A percentile compares a stretch with the other conserved stretches of the same genome.
These are phyloP conservation scores for Colletotrichum echinochloae DNA, from an alignment of 2,329 filamentous ascomycete genomes.

Conservation along the genomic window DNA sequence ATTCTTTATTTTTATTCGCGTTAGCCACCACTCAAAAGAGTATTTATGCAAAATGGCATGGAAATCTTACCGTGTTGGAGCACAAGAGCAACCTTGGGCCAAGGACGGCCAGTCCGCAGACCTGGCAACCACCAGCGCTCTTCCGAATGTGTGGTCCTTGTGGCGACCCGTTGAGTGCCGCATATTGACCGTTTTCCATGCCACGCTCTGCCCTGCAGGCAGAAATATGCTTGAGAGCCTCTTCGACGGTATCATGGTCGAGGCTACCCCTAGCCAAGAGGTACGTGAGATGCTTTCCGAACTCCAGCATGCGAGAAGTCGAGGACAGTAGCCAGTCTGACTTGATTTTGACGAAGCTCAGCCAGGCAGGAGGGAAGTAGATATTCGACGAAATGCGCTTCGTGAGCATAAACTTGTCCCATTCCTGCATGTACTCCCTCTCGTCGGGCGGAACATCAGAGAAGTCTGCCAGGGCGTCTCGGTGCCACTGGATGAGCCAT, in stretches of 20 bases:
- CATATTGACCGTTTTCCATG: constrained; percentile 23
- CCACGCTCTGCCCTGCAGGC: constrained; percentile 52
- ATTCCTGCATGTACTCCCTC: constrained; percentile 69
- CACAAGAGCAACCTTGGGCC: constrained; percentile 63
- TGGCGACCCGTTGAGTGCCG: constrained; percentile 46
- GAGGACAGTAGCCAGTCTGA: constrained; percentile 64
- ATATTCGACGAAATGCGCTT: constrained; percentile 64
- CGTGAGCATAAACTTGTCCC: constrained; percentile 67
- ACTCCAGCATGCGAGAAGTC: constrained; percentile 63
- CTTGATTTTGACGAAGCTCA: constrained; percentile 64
- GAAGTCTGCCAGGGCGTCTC: constrained; percentile 68
- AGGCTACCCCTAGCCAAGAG: constrained; percentile 63
- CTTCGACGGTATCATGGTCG: constrained; percentile 56
- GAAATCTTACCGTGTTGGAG: constrained; percentile 58
- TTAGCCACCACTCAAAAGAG: too few relatives aligned
- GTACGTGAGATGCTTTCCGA: constrained; percentile 65
- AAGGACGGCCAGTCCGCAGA: constrained; percentile 62
- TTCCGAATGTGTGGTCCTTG: constrained; percentile 54
- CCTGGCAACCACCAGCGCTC: constrained; percentile 58
- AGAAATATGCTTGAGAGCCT: constrained; percentile 58
- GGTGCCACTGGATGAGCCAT: constrained; percentile 71
- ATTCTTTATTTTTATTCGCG: constrained; percentile 47
- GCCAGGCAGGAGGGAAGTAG: constrained; percentile 64
- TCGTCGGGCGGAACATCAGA: constrained; percentile 66
- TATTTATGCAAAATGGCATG: too few relatives aligned